Evolutionary conservation across 192 early-diverging fungal genomes (phyloP).

Genomic region (Cladochytrium replicatum): DNA sequence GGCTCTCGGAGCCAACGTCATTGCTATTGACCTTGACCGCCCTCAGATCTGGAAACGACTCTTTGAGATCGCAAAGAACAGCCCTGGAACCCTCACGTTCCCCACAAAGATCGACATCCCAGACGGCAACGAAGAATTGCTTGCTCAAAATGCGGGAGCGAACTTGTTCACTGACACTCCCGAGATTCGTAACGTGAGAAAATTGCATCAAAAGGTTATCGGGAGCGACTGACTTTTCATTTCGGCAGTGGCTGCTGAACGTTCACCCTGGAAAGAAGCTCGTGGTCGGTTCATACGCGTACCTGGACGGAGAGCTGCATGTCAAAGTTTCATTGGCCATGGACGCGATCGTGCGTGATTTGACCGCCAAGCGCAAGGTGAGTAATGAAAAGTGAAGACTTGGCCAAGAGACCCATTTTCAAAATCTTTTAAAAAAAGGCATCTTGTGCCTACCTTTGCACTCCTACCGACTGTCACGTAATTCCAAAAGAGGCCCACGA

Average conservation of each 20-base stretch:
- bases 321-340: conserved; percentile 12
- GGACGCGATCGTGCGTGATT: conserved; percentile 4
- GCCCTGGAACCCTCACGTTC: background rate
- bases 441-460: conserved; percentile 7
- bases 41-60: conserved; percentile 3
- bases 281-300: conserved; percentile 9
- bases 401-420: too few relatives aligned
- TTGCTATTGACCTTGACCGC: conserved; percentile 5
- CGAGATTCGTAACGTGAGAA: conserved; percentile 6
- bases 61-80: conserved; percentile 1
- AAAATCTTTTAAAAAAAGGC: too few relatives aligned
- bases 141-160: background rate
- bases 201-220: background rate
- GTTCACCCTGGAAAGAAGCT: background rate
- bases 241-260: conserved; percentile 4
- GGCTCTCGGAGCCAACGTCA: conserved; percentile 6
- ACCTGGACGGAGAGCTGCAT: conserved; percentile 9
- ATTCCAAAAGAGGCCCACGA: conserved; percentile 7
- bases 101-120: background rate
- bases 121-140: background rate
- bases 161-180: conserved; percentile 11
- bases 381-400: too few relatives aligned
- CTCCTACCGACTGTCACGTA: conserved; percentile 13
- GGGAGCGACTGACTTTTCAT: background rate
- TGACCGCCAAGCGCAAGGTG: background rate